Evolutionary conservation across 2,329 filamentous ascomycete species (phyloP).

Genomic region (Diplodia intermedia): DNA sequence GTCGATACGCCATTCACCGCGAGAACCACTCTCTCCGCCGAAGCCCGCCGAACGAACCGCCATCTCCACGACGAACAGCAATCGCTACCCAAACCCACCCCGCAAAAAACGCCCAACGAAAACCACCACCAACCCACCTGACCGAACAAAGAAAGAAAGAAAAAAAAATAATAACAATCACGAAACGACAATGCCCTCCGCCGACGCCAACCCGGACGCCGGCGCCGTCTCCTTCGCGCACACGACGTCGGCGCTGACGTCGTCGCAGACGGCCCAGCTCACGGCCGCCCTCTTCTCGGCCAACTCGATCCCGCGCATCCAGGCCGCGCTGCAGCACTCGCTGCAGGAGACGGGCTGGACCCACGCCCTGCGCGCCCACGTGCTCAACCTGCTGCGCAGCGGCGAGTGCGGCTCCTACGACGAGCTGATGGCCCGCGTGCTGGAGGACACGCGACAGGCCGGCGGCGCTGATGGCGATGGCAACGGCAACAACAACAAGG

Average conservation of each 20-base stretch:
- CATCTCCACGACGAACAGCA: neutral
- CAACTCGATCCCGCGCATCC: conserved; percentile 62
- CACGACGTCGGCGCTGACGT: conserved; percentile 50
- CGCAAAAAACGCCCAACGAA: neutral
- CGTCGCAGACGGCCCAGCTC: conserved; percentile 53
- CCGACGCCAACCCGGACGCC: conserved; percentile 34
- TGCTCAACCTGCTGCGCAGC: conserved; percentile 63
- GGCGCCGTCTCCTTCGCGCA: conserved; percentile 38
- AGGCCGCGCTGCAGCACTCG: conserved; percentile 60
- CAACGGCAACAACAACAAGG: conserved; percentile 35
- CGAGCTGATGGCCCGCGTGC: conserved; percentile 62
- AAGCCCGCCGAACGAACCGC: neutral
- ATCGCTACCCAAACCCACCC: neutral
- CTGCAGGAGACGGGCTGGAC: conserved; percentile 67
- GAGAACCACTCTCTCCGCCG: neutral
- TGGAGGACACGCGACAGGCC: conserved; percentile 53
- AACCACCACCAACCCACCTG: neutral
- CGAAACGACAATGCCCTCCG: conserved; percentile 33
- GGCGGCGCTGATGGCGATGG: conserved; percentile 39
- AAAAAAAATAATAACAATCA: neutral
- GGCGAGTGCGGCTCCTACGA: conserved; percentile 64
- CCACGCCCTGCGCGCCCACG: conserved; percentile 61
- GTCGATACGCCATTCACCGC: neutral
- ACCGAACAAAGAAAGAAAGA: neutral
- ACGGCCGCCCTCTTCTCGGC: conserved; percentile 54